Conservation (phyloP, 768 basidiomycete genomes). For the Phaeotremella skinneri region DNA sequence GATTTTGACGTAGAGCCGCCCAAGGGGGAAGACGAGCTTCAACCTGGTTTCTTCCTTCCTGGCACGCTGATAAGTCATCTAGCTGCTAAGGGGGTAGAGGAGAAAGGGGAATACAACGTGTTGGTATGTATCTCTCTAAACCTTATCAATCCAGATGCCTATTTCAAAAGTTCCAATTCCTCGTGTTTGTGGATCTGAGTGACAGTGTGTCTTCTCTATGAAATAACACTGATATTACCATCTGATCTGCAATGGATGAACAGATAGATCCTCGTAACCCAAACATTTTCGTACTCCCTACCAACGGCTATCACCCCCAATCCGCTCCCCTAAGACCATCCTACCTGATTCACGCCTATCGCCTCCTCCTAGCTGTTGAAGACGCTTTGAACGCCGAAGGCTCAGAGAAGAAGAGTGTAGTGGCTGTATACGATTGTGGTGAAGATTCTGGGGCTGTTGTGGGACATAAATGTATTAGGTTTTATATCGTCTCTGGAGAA, state of each 20-base stretch:
- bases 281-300: background rate
- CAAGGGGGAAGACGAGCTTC: background rate
- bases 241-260: no score
- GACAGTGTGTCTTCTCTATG: no score
- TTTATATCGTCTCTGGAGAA: background rate
- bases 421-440: conserved; percentile 1
- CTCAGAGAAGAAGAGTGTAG: background rate
- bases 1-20: background rate
- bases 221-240: conserved; percentile 2
- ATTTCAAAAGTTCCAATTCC: no score
- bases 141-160: no score
- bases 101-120: conserved; percentile 2
- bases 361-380: background rate
- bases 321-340: background rate
- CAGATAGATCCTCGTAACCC: background rate
- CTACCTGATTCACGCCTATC: conserved; percentile 1
- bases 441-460: background rate
- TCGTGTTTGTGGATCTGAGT: no score
- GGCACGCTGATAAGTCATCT: background rate
- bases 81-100: conserved; percentile 3
- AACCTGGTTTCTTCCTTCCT: background rate
- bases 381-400: background rate
- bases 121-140: background rate
- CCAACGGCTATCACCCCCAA: conserved; percentile 2
- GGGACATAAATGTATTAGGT: conserved; percentile 1